phyloP scores from a whole-genome alignment of 2,329 filamentous ascomycete species.

The Diplocarpon rosae region DNA sequence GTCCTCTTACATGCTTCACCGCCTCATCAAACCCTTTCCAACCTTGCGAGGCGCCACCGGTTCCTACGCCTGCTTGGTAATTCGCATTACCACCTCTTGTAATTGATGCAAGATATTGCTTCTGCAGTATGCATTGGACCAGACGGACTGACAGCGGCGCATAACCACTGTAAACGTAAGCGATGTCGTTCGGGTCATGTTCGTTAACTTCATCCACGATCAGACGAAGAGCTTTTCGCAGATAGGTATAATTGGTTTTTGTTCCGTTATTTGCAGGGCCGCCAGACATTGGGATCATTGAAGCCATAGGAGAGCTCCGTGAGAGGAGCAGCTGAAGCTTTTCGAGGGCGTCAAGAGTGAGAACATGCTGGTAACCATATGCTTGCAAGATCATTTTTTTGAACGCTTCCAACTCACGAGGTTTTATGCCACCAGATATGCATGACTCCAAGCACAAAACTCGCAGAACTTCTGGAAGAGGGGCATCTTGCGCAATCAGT shows the following conservation, averaged over 20 bases:
- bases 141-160: conserved; percentile 85
- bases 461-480: conserved; percentile 70
- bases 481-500: conserved; percentile 78
- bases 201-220: conserved; percentile 97
- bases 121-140: conserved; percentile 87
- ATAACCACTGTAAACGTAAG: conserved; percentile 97
- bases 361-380: conserved; percentile 88
- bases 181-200: conserved; percentile 83
- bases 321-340: conserved; percentile 79
- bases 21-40: conserved; percentile 93
- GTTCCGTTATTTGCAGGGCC: conserved; percentile 43
- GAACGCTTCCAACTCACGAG: conserved; percentile 81
- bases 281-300: conserved; percentile 66
- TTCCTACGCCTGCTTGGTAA: conserved; percentile 34
- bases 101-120: conserved; percentile 66
- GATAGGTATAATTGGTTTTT: conserved; percentile 81
- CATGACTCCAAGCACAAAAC: conserved; percentile 86
- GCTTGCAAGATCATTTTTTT: conserved; percentile 80
- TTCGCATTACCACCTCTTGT: conserved; percentile 48
- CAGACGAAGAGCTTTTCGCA: conserved; percentile 76
- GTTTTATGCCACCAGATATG: conserved; percentile 77
- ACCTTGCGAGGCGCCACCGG: conserved; percentile 55
- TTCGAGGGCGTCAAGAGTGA: conserved; percentile 80
- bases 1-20: conserved; percentile 75
- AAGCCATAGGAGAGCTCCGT: conserved; percentile 64